A percentile compares a stretch with the other conserved stretches of the same genome.
These are phyloP conservation scores for Cryptococcus sp. DNA, from an alignment of 1,284 basidiomycete genomes.

Conservation along the genomic window DNA sequence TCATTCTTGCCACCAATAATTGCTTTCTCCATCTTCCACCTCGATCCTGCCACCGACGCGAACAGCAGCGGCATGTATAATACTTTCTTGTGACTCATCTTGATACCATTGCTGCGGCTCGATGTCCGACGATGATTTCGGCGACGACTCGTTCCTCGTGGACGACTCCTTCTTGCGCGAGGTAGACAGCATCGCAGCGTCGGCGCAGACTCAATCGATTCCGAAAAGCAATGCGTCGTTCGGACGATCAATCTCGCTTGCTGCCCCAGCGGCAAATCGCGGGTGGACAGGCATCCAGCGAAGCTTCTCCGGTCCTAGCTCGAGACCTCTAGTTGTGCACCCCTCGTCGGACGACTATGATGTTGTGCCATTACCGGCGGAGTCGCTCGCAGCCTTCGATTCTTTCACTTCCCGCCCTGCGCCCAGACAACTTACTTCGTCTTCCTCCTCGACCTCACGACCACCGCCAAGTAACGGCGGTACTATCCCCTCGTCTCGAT, in stretches of 20 bases:
- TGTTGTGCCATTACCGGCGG: constrained; percentile 14
- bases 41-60: no score
- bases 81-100: no score
- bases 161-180: constrained; percentile 46
- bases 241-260: constrained; percentile 11
- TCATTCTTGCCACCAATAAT: neutral
- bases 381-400: constrained; percentile 20
- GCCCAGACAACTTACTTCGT: constrained; percentile 1
- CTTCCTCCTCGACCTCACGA: neutral
- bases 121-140: constrained; percentile 46
- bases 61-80: no score
- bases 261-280: neutral
- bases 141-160: constrained; percentile 39
- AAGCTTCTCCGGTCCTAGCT: constrained; percentile 13
- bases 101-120: neutral
- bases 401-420: constrained; percentile 4
- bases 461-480: neutral
- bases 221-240: constrained; percentile 5
- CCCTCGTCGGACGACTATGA: constrained; percentile 24
- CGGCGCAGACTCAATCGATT: constrained; percentile 14
- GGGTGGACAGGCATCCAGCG: constrained; percentile 26
- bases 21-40: neutral
- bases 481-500: constrained; percentile 19
- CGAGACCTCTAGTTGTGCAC: constrained; percentile 6
- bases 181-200: constrained; percentile 41